phyloP scores from a whole-genome alignment of 768 basidiomycete species.

The Dendrothele bispora region DNA sequence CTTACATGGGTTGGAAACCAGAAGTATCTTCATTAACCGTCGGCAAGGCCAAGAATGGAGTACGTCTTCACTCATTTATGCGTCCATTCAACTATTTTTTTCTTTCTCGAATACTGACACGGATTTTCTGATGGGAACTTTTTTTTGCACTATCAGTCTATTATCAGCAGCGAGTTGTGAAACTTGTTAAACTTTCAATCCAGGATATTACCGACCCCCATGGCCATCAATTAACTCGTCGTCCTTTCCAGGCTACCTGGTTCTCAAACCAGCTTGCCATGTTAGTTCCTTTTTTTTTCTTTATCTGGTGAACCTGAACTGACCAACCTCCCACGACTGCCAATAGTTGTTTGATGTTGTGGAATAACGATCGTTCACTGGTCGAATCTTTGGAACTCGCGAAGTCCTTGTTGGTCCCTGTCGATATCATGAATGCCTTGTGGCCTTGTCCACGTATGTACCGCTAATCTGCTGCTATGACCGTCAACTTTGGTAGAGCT shows the following conservation, averaged over 20 bases:
- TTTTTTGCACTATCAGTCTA: slow-evolving; percentile 51
- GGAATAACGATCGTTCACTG: slow-evolving; percentile 60
- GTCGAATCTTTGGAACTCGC: slow-evolving; percentile 63
- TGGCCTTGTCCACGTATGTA: slow-evolving; percentile 60
- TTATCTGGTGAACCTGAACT: too few relatives aligned
- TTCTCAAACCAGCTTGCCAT: slow-evolving; percentile 65
- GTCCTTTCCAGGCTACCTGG: slow-evolving; percentile 74
- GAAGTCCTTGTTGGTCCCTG: slow-evolving; percentile 58
- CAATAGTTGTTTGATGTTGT: slow-evolving; percentile 61
- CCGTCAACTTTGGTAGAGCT: neutral
- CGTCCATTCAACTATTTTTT: too few relatives aligned
- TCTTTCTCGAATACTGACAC: too few relatives aligned
- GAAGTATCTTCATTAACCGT: slow-evolving; percentile 60
- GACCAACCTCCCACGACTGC: neutral
- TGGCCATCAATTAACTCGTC: slow-evolving; percentile 58
- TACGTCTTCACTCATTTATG: too few relatives aligned
- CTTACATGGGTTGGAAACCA: slow-evolving; percentile 51
- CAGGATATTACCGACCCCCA: slow-evolving; percentile 49
- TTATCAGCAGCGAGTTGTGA: slow-evolving; percentile 68
- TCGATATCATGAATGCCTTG: slow-evolving; percentile 67
- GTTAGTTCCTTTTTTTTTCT: slow-evolving; percentile 35
- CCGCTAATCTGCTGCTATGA: too few relatives aligned
- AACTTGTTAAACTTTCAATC: slow-evolving; percentile 55
- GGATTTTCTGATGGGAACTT: too few relatives aligned
- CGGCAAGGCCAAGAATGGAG: slow-evolving; percentile 80